Conservation (phyloP, 495 filamentous ascomycete genomes). For the Trypethelium eluteriae region DNA sequence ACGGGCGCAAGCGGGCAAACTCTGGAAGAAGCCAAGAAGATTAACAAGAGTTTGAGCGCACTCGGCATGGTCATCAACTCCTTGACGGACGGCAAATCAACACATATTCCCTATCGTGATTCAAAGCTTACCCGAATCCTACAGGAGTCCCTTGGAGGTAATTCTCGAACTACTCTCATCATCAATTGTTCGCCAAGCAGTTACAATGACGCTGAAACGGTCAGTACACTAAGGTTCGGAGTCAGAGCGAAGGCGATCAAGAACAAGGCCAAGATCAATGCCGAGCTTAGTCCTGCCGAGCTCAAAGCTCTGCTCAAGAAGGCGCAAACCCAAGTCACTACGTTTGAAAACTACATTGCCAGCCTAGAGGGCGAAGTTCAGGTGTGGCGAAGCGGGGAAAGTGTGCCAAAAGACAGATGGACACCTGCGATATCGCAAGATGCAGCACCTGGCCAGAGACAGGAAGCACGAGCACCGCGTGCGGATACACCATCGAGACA, state of each 20-base stretch:
- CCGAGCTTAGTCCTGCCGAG: constrained; percentile 89
- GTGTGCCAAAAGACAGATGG: constrained; percentile 80
- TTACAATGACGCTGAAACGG: constrained; percentile 93
- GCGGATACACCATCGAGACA: constrained; percentile 75
- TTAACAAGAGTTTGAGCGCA: constrained; percentile 97
- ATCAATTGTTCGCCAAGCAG: constrained; percentile 98
- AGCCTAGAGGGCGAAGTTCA: constrained; percentile 79
- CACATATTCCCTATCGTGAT: constrained; percentile 92
- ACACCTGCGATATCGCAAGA: constrained; percentile 55
- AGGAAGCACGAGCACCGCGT: constrained; percentile 44
- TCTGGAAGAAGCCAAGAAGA: constrained; percentile 97
- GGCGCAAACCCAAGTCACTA: constrained; percentile 80
- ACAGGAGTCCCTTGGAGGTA: constrained; percentile 93
- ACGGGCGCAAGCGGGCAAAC: constrained; percentile 97
- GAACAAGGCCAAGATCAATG: constrained; percentile 99
- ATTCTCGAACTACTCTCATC: constrained; percentile 92
- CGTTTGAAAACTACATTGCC: constrained; percentile 75
- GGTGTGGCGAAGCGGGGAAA: constrained; percentile 78
- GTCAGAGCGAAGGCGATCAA: constrained; percentile 97
- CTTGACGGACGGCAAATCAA: constrained; percentile 96
- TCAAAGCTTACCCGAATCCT: constrained; percentile 96
- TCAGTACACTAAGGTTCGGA: constrained; percentile 90
- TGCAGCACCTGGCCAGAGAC: constrained; percentile 48
- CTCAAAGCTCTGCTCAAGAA: constrained; percentile 87
- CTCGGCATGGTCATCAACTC: constrained; percentile 99